These are phyloP conservation scores for Cryomyces minteri DNA, from an alignment of 495 filamentous ascomycete genomes.

Conservation along the genomic window DNA sequence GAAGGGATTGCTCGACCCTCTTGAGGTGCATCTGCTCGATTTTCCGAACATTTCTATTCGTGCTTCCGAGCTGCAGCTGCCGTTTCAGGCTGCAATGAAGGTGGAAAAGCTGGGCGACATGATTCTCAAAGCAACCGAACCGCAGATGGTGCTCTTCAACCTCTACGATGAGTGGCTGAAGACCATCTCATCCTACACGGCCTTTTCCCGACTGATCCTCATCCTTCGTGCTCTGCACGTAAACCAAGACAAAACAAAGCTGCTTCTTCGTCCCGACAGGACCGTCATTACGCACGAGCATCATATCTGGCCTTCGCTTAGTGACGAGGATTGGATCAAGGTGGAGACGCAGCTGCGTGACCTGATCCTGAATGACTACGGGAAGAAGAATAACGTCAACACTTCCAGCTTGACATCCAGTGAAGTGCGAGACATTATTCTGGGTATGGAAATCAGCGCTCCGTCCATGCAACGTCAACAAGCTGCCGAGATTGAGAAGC, in stretches of 20 bases:
- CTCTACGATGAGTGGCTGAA: slow-evolving; percentile 99
- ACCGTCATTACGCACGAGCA: slow-evolving; percentile 96
- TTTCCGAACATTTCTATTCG: slow-evolving; percentile 99
- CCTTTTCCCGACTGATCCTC: slow-evolving; percentile 89
- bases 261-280: slow-evolving; percentile 94
- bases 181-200: slow-evolving; percentile 95
- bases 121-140: slow-evolving; percentile 94
- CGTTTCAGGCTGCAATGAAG: slow-evolving; percentile 99
- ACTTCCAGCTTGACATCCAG: slow-evolving; percentile 88
- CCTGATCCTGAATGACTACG: slow-evolving; percentile 94
- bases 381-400: slow-evolving; percentile 99
- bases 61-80: slow-evolving; percentile 90
- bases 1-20: slow-evolving; percentile 91
- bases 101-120: slow-evolving; percentile 98
- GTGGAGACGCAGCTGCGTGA: slow-evolving; percentile 92
- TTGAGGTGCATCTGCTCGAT: slow-evolving; percentile 93
- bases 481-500: slow-evolving; percentile 97
- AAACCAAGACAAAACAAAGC: slow-evolving; percentile 96
- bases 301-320: slow-evolving; percentile 92
- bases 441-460: slow-evolving; percentile 99
- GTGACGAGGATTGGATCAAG: slow-evolving; percentile 98
- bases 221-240: slow-evolving; percentile 94
- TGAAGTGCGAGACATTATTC: slow-evolving; percentile 95
- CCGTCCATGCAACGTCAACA: slow-evolving; percentile 98
- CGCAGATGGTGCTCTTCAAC: slow-evolving; percentile 99